Base-by-base conservation (phyloP, 1,284 basidiomycete genomes). In the Cutaneotrichosporon spelunceum region DNA sequence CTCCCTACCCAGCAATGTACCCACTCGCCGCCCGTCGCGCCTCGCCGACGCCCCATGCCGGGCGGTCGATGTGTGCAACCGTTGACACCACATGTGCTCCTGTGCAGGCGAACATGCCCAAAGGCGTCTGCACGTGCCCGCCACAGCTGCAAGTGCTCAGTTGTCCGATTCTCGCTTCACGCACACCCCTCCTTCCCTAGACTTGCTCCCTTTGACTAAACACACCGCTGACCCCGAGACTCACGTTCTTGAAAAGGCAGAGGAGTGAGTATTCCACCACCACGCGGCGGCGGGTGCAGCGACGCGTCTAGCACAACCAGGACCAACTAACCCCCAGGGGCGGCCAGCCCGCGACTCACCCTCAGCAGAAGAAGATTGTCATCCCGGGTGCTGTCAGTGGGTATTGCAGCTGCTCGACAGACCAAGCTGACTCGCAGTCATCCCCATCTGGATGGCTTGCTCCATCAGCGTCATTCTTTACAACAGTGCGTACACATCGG, bases 401-500 rank as follows among this genome's bases (percentile, higher is more conserved):
- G 78, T 72, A 19, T 29, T 21, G 26, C 36, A 48, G 30, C 30
- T 13, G n/a, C 33, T 5, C n/a, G 16, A 34, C 27, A 8, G 14
- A n/a, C 27, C 13, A 26, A 27, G 33, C 50, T 49, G 54, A 36
- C 44, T 8, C 27, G 0, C 61, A 79, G 78, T 79, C 67, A 78
- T 79, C 58, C 78, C 76, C 24, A 76, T 79, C 62, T 79, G 78
- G 94, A 98, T 98, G 76, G 81, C 86, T 16, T 88, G 96, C 71
- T 90, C 88, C 65, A 91, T 91, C 45, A 80, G 86, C 11, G 94
- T 98, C 74, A 98, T 98, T 81, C 87, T 97, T 61, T 97, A 97
- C 86, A 98, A 98, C 85, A 94, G 77, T 78, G 60, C n/a, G 30
- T 36, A 19, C 16, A 19, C 16, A 4, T 19, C 30, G 2, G 10